Base-by-base conservation (phyloP, 768 basidiomycete species). In the Kwoniella newhampshirensis region DNA sequence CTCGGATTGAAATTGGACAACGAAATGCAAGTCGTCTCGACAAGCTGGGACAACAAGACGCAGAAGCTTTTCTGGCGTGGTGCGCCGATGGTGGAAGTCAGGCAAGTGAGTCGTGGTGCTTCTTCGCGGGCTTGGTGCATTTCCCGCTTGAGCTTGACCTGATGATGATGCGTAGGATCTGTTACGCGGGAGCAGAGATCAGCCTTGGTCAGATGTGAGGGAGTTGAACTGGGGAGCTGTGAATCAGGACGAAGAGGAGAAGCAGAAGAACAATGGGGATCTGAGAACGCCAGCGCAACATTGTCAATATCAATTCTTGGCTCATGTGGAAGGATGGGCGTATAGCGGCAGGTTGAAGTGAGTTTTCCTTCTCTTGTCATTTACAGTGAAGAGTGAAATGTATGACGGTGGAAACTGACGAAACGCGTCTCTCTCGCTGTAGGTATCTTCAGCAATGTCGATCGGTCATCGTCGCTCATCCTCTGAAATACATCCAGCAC, bases 281-380 rank as follows among this genome's bases (percentile, higher is more conserved):
- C 43, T 68, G n/a, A 65, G 51, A 47, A 54, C 47, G 9, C 54
- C 54, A 2, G 64, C 66, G 21, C 63, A 72, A 35, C 73, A 74
- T 47, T 74, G 73, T 51, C 55, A 67, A 35, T 74, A 71, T 51
- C 63, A 56, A 21, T 74, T 64, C 50, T 42, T 71, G 46, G 64
- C 60, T 15, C 70, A 74, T 47, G 65, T 70, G 8, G 73, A 74
- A 56, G 73, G 72, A 13, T 67, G 53, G 52, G 64, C 70, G 13
- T 71, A 74, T 49, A 70, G 68, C 44, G 73, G 73, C 1, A 57
- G 73, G 20, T 54, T 74, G 28, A 74, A 74, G 66, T 71, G 35
- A 45, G 69, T 60, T n/a, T 40, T 13, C 8, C 18, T 11, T 23
- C n/a, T n/a, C n/a, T n/a, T n/a, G n/a, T n/a, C n/a, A n/a, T n/a